Percentiles rank a stretch among this genome's conserved stretches.
These are phyloP conservation scores for Pontederia paniculata DNA, from an alignment of 176 grass and related monocot species.

Conservation along the genomic window DNA sequence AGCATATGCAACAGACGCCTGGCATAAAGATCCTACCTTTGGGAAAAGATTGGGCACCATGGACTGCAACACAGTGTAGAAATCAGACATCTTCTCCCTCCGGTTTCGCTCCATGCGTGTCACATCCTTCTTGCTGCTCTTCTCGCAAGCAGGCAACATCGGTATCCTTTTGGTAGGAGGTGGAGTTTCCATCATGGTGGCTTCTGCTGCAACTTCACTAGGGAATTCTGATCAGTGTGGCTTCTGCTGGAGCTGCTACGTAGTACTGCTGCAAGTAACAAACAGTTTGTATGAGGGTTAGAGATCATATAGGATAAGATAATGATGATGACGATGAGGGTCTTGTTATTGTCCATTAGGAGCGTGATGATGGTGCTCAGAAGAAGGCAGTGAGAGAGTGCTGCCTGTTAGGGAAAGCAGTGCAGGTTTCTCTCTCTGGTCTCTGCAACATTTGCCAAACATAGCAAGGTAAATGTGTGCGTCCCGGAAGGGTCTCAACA, in stretches of 20 bases:
- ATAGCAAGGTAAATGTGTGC: background rate
- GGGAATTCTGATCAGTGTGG: too few species aligned
- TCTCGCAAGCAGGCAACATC: too few species aligned
- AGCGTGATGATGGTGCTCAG: background rate
- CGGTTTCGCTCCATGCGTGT: conserved; percentile 21
- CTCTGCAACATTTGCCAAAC: background rate
- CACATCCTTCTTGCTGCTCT: conserved; percentile 7
- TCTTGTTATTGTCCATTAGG: background rate
- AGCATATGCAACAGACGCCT: background rate
- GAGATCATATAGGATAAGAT: background rate
- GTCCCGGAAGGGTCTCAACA: background rate
- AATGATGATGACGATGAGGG: background rate
- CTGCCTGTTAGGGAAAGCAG: background rate
- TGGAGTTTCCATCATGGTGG: background rate
- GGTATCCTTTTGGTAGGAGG: background rate
- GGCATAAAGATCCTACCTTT: conserved; percentile 14
- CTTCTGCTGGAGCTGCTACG: too few species aligned
- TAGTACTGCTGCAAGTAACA: background rate
- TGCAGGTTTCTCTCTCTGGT: background rate
- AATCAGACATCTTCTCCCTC: conserved; percentile 29
- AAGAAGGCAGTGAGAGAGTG: background rate
- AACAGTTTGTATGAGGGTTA: background rate
- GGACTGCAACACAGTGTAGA: conserved; percentile 26
- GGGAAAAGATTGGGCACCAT: conserved; percentile 43
- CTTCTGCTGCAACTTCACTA: background rate